Percentiles rank a stretch among this genome's conserved stretches.
Conservation (phyloP, 352 stramenopile genomes). For the Pseudoperonospora humuli region DNA sequence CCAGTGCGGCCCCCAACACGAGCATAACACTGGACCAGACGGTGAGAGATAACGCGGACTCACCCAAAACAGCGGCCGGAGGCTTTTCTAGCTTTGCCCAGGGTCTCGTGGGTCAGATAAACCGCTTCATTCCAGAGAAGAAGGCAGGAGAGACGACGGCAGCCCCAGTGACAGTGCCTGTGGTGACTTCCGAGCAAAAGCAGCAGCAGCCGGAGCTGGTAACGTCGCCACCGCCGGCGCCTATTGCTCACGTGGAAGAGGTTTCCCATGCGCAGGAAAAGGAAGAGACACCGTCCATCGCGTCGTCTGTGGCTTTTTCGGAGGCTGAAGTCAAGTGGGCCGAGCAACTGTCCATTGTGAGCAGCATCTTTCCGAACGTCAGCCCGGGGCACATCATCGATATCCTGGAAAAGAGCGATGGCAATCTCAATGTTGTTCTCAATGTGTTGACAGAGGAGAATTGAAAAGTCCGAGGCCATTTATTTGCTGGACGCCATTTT, state of each 20-base stretch:
- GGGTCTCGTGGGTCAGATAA: constrained; percentile 55
- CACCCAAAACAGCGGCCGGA: constrained; percentile 33
- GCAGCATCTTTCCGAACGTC: constrained; percentile 56
- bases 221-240: neutral
- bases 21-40: constrained; percentile 13
- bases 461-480: constrained; percentile 2
- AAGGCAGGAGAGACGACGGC: constrained; percentile 24
- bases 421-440: constrained; percentile 66
- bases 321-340: constrained; percentile 66
- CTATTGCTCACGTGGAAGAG: constrained; percentile 5
- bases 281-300: constrained; percentile 16
- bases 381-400: constrained; percentile 37
- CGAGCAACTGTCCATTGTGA: constrained; percentile 55
- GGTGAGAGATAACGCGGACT: constrained; percentile 23
- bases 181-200: constrained; percentile 6
- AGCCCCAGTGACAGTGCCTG: constrained; percentile 3
- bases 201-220: constrained; percentile 1
- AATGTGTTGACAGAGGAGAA: constrained; percentile 67
- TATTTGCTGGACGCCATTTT: too few species aligned
- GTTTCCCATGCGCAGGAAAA: constrained; percentile 17
- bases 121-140: constrained; percentile 51
- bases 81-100: constrained; percentile 63
- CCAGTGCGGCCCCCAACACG: neutral
- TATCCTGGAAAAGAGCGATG: constrained; percentile 50
- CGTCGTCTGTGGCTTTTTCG: constrained; percentile 36